phyloP scores from a whole-genome alignment of 2,329 filamentous ascomycete genomes.

The Alternaria gaisen region DNA sequence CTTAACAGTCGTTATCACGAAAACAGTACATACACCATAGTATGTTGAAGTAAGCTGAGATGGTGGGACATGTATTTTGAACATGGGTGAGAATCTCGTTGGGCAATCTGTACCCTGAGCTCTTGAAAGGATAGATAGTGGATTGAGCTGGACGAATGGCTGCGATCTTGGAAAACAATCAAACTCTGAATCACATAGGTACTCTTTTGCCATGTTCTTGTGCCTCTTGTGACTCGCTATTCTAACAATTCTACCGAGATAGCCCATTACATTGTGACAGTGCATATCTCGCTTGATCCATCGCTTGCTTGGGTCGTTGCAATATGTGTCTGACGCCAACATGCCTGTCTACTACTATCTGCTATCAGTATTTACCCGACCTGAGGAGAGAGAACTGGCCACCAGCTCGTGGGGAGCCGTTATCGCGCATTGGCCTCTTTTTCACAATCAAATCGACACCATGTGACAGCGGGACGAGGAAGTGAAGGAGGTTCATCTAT shows the following conservation, averaged over 20 bases:
- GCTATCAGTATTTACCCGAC: not conserved
- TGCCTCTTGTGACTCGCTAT: not conserved
- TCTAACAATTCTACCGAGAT: not conserved
- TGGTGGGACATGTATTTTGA: constrained; percentile 12
- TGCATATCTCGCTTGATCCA: constrained; percentile 8
- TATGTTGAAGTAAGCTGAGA: constrained; percentile 10
- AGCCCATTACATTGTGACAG: not conserved
- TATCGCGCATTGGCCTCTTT: constrained; percentile 1
- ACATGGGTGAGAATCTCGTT: constrained; percentile 19
- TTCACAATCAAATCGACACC: not conserved
- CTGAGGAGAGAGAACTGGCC: not conserved
- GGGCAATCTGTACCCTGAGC: constrained; percentile 17
- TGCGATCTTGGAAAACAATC: constrained; percentile 24
- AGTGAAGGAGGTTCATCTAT: constrained; percentile 1
- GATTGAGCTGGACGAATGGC: constrained; percentile 22
- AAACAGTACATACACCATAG: constrained; percentile 9
- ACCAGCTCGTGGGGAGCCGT: constrained; percentile 3
- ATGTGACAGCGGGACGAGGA: constrained; percentile 5
- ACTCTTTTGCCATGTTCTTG: not conserved
- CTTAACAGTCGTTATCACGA: constrained; percentile 22
- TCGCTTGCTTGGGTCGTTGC: not conserved
- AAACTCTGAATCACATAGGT: constrained; percentile 5
- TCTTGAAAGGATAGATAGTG: constrained; percentile 22
- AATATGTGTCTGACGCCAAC: constrained; percentile 6
- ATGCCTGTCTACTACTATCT: constrained; percentile 6